phyloP scores from a whole-genome alignment of 352 stramenopile genomes.

The Phytophthora crassamura region DNA sequence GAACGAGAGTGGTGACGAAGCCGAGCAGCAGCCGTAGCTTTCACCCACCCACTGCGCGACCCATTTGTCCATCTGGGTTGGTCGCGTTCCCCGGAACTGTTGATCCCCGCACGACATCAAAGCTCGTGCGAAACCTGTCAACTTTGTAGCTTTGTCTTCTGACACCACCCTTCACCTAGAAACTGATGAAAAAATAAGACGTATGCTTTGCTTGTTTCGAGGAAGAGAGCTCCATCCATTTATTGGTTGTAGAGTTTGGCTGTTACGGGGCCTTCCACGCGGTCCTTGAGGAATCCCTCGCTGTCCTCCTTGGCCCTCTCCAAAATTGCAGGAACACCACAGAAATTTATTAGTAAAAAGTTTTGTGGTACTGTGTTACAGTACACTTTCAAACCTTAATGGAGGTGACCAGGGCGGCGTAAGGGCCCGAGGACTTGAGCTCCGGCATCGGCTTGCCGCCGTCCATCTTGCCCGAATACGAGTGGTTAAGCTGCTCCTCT shows the following conservation, averaged over 20 bases:
- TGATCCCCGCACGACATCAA: slow-evolving; percentile 6
- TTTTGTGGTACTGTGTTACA: slow-evolving; percentile 1
- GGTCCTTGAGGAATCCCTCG: slow-evolving; percentile 82
- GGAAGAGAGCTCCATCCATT: slow-evolving; percentile 8
- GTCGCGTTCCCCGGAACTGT: slow-evolving; percentile 13
- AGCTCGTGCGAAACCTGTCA: background rate
- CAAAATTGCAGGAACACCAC: background rate
- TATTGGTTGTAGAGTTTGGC: slow-evolving; percentile 73
- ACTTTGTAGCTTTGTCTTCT: slow-evolving; percentile 24
- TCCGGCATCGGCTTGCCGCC: slow-evolving; percentile 60
- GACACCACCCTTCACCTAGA: slow-evolving; percentile 15
- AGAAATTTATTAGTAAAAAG: too few species aligned
- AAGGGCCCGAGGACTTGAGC: slow-evolving; percentile 73
- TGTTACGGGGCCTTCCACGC: slow-evolving; percentile 78
- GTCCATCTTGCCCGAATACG: slow-evolving; percentile 77
- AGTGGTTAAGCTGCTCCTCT: slow-evolving; percentile 66
- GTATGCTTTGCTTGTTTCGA: slow-evolving; percentile 22
- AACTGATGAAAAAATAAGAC: slow-evolving; percentile 42
- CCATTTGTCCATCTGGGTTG: slow-evolving; percentile 13
- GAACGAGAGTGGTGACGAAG: slow-evolving; percentile 49
- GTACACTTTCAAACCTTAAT: slow-evolving; percentile 58
- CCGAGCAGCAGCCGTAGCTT: slow-evolving; percentile 19
- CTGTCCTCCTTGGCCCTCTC: slow-evolving; percentile 84
- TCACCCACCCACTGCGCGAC: slow-evolving; percentile 1
- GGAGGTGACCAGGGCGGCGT: slow-evolving; percentile 74